These are phyloP conservation scores for Coemansia guatemalensis DNA, from an alignment of 192 early-diverging fungal genomes.

Conservation along the genomic window DNA sequence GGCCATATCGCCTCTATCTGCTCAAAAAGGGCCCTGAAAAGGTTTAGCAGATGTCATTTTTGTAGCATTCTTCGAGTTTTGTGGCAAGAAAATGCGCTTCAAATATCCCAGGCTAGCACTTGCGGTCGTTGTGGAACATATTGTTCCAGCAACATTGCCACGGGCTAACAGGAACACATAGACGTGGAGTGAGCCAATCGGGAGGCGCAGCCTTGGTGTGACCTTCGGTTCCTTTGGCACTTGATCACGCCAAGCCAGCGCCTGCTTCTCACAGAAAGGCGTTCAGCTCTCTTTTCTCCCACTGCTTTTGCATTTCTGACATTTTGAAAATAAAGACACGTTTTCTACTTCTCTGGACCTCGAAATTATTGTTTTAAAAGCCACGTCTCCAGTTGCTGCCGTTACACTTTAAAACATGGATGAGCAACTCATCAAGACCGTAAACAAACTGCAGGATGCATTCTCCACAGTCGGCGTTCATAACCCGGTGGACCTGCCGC, in stretches of 20 bases:
- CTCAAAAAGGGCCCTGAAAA: too few relatives aligned
- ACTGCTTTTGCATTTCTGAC: not conserved
- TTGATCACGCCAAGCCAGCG: not conserved
- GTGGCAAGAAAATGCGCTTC: too few relatives aligned
- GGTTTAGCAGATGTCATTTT: too few relatives aligned
- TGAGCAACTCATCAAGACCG: slow-evolving; percentile 60
- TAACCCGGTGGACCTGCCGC: slow-evolving; percentile 87
- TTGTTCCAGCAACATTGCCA: too few relatives aligned
- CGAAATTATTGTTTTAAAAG: not conserved
- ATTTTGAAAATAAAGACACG: not conserved
- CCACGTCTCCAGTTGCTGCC: not conserved
- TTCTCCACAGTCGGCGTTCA: slow-evolving; percentile 87
- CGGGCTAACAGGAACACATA: not conserved
- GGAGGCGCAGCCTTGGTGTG: not conserved
- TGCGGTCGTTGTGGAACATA: too few relatives aligned
- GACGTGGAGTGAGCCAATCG: not conserved
- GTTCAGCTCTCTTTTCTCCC: not conserved
- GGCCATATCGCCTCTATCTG: too few relatives aligned
- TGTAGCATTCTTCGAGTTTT: too few relatives aligned
- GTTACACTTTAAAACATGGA: slow-evolving; percentile 46
- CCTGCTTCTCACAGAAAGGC: not conserved
- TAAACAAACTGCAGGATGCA: slow-evolving; percentile 88
- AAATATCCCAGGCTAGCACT: too few relatives aligned
- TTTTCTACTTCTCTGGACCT: not conserved
- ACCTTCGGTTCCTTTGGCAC: not conserved